A percentile compares a stretch with the other conserved stretches of the same genome.
phyloP scores from a whole-genome alignment of 225 moss, liverwort and hornwort genomes.

The Marchantia paleacea region DNA sequence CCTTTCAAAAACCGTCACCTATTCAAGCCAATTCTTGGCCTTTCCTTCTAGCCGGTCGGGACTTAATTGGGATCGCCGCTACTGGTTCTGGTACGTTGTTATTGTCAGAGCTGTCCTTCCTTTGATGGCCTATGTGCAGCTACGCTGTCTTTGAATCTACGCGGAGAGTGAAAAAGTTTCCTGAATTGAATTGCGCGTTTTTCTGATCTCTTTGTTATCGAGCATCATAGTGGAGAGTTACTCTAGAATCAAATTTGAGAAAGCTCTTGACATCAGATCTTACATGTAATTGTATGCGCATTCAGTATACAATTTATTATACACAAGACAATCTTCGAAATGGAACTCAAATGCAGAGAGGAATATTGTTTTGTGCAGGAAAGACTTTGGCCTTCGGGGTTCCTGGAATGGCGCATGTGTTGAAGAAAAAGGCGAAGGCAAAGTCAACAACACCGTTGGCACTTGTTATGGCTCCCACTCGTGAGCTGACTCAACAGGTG shows the following conservation, averaged over 20 bases:
- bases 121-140: background rate
- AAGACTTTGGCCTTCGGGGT: constrained; percentile 94
- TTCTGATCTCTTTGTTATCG: background rate
- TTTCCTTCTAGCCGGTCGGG: constrained; percentile 81
- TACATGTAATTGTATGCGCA: background rate
- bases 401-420: constrained; percentile 81
- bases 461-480: constrained; percentile 89
- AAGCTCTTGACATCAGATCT: background rate
- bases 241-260: background rate
- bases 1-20: constrained; percentile 79
- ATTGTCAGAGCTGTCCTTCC: background rate
- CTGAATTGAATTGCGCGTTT: background rate
- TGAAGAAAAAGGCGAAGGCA: constrained; percentile 52
- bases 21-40: constrained; percentile 94
- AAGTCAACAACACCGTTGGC: constrained; percentile 57
- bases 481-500: constrained; percentile 90
- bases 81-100: constrained; percentile 69
- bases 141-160: background rate
- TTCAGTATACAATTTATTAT: background rate
- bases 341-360: background rate
- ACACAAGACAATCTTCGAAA: background rate
- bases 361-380: constrained; percentile 29
- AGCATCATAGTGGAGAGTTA: background rate
- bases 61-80: constrained; percentile 89
- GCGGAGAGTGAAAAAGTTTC: background rate